Evolutionary conservation across 441 rosid genomes (phyloP).

Genomic region (Gossypium laxum): DNA sequence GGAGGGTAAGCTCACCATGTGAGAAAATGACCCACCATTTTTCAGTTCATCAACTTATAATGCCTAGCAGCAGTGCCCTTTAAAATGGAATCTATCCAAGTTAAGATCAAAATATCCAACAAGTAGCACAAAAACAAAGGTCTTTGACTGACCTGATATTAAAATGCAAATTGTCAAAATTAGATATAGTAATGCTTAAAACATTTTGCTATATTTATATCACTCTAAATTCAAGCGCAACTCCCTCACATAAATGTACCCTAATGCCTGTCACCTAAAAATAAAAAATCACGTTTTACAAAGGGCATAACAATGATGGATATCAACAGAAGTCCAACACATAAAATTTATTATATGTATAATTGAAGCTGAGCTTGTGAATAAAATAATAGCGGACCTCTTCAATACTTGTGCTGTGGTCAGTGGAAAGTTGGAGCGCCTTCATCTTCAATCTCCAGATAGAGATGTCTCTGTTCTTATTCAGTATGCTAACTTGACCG

Average conservation of each 20-base stretch:
- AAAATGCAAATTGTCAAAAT: conserved; percentile 2
- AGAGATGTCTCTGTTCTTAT: conserved; percentile 81
- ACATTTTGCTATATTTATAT: not conserved
- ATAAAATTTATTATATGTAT: not conserved
- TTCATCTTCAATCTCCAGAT: conserved; percentile 80
- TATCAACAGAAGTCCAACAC: not conserved
- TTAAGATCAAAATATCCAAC: conserved; percentile 4
- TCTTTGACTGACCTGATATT: not conserved
- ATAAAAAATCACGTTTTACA: not conserved
- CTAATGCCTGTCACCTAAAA: not conserved
- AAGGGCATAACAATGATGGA: not conserved
- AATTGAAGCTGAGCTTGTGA: conserved; percentile 12
- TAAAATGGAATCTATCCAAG: not conserved
- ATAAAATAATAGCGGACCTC: conserved; percentile 41
- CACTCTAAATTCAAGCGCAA: conserved; percentile 9
- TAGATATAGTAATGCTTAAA: conserved; percentile 3
- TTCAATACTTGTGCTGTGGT: conserved; percentile 77
- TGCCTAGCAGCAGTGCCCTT: conserved; percentile 1
- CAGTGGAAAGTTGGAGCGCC: conserved; percentile 88
- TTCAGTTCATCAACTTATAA: not conserved
- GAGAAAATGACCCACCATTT: not conserved
- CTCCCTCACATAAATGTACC: not conserved
- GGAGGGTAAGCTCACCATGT: not conserved
- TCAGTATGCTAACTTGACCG: conserved; percentile 53
- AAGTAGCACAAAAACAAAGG: not conserved